These are phyloP conservation scores for Arthrobotrys conoides DNA, from an alignment of 2,329 filamentous ascomycete species.

Conservation along the genomic window DNA sequence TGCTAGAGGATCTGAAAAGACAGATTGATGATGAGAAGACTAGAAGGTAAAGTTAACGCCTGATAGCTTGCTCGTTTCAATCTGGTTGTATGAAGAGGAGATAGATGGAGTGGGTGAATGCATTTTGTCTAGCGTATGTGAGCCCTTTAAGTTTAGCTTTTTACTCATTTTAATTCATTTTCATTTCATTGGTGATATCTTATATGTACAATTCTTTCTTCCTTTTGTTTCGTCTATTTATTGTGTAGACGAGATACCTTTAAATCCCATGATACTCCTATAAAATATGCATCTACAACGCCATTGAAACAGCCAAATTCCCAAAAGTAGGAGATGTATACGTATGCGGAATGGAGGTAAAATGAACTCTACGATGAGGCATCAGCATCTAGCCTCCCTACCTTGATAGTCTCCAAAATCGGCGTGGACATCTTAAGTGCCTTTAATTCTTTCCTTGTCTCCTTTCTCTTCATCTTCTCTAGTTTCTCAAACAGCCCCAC, in stretches of 20 bases:
- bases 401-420: constrained; percentile 31
- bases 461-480: constrained; percentile 72
- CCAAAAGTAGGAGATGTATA: background rate
- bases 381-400: constrained; percentile 31
- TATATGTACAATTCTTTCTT: constrained; percentile 45
- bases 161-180: constrained; percentile 1
- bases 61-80: constrained; percentile 64
- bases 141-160: constrained; percentile 25
- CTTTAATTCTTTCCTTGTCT: constrained; percentile 65
- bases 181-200: constrained; percentile 31
- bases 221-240: background rate
- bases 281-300: constrained; percentile 18
- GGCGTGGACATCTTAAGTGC: constrained; percentile 41
- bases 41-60: constrained; percentile 55
- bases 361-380: background rate
- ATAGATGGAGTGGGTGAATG: constrained; percentile 18
- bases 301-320: background rate
- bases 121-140: constrained; percentile 52
- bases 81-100: background rate
- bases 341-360: background rate
- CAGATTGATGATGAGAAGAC: constrained; percentile 90
- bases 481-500: constrained; percentile 75
- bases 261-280: constrained; percentile 52
- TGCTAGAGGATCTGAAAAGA: constrained; percentile 80
- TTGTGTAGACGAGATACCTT: constrained; percentile 45